A percentile compares a stretch with the other conserved stretches of the same genome.
phyloP scores from a whole-genome alignment of 495 filamentous ascomycete species.

The Cairneyella variabilis region DNA sequence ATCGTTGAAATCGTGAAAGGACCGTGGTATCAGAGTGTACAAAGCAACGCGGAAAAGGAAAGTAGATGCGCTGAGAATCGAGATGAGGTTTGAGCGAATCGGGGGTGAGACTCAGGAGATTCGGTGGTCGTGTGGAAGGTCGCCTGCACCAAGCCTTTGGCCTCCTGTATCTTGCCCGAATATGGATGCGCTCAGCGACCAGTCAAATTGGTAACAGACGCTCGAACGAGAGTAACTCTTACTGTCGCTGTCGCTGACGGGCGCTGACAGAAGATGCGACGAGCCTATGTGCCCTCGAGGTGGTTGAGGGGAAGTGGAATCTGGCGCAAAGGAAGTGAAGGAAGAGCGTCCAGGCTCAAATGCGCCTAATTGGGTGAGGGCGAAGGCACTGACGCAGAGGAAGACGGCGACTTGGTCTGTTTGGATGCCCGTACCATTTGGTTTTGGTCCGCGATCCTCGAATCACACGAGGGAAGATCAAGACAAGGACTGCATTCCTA shows the following conservation, averaged over 20 bases:
- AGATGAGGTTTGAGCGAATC: background rate
- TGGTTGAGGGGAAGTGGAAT: conserved; percentile 4
- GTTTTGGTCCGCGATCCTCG: background rate
- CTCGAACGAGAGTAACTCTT: no score
- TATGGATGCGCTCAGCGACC: no score
- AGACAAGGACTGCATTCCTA: background rate
- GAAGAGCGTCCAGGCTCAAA: background rate
- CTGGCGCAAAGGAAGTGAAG: conserved; percentile 4
- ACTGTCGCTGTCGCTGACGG: conserved; percentile 1
- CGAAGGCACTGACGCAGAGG: conserved; percentile 5
- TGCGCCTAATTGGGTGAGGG: conserved; percentile 5
- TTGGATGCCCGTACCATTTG: background rate
- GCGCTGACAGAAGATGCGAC: conserved; percentile 4
- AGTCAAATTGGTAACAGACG: no score
- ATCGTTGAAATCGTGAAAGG: conserved; percentile 8
- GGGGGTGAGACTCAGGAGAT: conserved; percentile 5
- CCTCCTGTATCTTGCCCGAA: no score
- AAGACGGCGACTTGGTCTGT: background rate
- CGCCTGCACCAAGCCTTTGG: conserved; percentile 5
- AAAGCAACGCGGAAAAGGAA: conserved; percentile 4
- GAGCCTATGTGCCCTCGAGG: background rate
- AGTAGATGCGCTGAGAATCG: conserved; percentile 4
- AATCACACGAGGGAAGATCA: conserved; percentile 1
- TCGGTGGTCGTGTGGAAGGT: background rate
- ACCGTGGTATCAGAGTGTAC: conserved; percentile 7